Base-by-base conservation (phyloP, 2,329 filamentous ascomycete species). In the Gyromitra esculenta region DNA sequence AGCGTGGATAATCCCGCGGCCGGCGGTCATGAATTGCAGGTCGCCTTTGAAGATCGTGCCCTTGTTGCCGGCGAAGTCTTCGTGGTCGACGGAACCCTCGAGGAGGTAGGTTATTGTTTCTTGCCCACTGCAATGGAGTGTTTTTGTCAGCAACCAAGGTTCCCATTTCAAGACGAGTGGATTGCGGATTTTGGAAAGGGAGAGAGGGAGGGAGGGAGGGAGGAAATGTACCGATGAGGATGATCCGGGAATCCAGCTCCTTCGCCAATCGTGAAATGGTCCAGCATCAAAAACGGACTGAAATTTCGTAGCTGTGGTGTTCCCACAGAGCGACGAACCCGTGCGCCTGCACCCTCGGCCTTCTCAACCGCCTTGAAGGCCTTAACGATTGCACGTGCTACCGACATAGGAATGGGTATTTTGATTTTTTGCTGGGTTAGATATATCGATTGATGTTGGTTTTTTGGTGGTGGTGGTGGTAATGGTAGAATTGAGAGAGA, bases 1-100 rank as follows among this genome's bases (percentile, higher is more conserved):
- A 48, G 94, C 93, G 84, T 98, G 96, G 84, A 97, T 92, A 81
- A 98, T 96, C 54, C 95, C 95, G 21, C 88, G 87, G 2, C 95
- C 95, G 0, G 95, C 95, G 0, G 95, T 97, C 96, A 98, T 98
- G 87, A 98, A 98, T 83, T 98, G 95, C 62, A 98, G 85, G 82
- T 97, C 95, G n/a, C 95, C 95, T 0, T 91, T 85, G 77, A 91
- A 87, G 80, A 98, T 93, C 2, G 92, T 96, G 74, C 95, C 96
- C 64, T 88, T 88, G 85, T 96, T 91, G 11, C 94, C 94, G 1
- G 92, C 91, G 80, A 97, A 97, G 83, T 97, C 94, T 85, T 97
- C 94, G 82, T 97, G 94, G 84, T 97, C 93, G 75, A 97, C 90
- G 2, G 89, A 92, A 79, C 95, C 95, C 13, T 88, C 85, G n/a